These are phyloP conservation scores for Phytophthora cajani DNA, from an alignment of 352 stramenopile species.

Conservation along the genomic window DNA sequence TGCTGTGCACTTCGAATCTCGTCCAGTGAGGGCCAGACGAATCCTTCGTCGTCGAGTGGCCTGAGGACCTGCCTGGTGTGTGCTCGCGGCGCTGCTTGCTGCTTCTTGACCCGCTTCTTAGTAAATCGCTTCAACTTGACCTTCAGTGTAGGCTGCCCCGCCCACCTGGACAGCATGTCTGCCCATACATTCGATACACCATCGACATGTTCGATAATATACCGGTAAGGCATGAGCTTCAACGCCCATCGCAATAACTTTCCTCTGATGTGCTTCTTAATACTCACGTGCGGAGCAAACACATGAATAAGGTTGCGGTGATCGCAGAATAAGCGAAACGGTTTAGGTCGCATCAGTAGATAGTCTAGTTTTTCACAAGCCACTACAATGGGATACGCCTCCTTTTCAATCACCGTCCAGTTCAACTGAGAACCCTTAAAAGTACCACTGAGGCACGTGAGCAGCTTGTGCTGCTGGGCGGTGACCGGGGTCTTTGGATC, in stretches of 20 bases:
- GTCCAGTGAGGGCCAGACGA: too few species aligned
- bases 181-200: not conserved
- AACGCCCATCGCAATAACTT: constrained; percentile 13
- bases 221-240: constrained; percentile 21
- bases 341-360: constrained; percentile 1
- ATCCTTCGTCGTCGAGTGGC: not conserved
- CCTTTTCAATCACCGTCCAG: constrained; percentile 4
- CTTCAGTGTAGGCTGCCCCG: not conserved
- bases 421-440: not conserved
- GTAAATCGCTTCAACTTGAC: not conserved
- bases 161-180: not conserved
- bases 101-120: not conserved
- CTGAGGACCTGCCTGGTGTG: not conserved
- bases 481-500: not conserved
- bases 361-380: constrained; percentile 15
- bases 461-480: not conserved
- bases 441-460: not conserved
- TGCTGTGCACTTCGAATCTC: too few species aligned
- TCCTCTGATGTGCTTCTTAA: constrained; percentile 10
- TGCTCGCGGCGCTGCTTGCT: not conserved
- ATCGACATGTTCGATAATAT: not conserved
- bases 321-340: constrained; percentile 8
- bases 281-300: constrained; percentile 1
- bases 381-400: constrained; percentile 6
- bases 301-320: constrained; percentile 12